Base-by-base conservation (phyloP, 768 basidiomycete species). In the Suillus bovinus region DNA sequence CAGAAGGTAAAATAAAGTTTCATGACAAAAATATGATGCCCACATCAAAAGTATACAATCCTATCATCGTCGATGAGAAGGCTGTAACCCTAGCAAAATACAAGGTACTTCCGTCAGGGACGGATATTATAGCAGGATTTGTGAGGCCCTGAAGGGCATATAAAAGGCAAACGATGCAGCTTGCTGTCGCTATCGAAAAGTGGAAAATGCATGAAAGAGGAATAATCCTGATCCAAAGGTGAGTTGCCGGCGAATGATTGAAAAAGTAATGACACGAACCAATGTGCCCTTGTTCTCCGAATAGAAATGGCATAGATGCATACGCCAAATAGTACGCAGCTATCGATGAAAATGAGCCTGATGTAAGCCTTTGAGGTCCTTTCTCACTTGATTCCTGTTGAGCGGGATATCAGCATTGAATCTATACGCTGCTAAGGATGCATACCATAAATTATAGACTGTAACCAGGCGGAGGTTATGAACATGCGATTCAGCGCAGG, bases 261-360 rank as follows among this genome's bases (percentile, higher is more conserved):
- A 10, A 55, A 34, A 16, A 24, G 24, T 24, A 33, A 36, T 54
- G n/a, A 4, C 1, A 61, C 55, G 29, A 31, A 61, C 60, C 60
- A 52, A 59, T 61, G 60, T 3, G 60, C 29, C 55, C 14, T 31
- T 29, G 0, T 38, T 11, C 39, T 34, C 22, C 56, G 34, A 24
- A 34, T 16, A 6, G 8, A 39, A 3, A 58, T n/a, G 17, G 39
- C 39, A 39, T 61, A 57, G 0, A 61, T 36, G 38, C 56, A 61
- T 16, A n/a, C 49, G 33, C 60, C 60, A 57, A 61, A 61, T n/a
- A 61, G 56, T 24, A 61, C 39, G 20, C 55, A 61, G 29, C 60
- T 61, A 24, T 16, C 8, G 22, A 27, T 31, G 20, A n/a, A 58
- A 27, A 58, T 31, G 34, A 55, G 31, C 29, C 9, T n/a, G 16